Evolutionary conservation across 164 flowering plant species (phyloP).

Genomic region (Kingdonia uniflora): DNA sequence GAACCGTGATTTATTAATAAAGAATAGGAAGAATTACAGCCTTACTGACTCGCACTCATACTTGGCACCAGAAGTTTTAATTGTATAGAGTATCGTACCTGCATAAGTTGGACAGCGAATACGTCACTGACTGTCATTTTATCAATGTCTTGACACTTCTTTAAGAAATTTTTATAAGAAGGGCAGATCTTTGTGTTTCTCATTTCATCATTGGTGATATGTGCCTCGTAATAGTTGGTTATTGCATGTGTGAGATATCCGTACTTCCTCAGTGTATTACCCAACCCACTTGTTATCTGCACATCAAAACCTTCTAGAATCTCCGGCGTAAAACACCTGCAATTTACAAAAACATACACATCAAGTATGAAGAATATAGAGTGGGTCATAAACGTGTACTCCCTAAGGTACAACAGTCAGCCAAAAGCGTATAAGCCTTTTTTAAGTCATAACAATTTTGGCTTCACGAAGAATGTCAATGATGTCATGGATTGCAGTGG

Average conservation of each 20-base stretch:
- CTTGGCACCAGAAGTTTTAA: no score
- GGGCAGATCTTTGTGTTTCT: conserved; percentile 36
- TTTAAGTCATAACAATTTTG: no score
- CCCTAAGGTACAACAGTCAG: no score
- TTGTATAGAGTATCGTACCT: conserved; percentile 37
- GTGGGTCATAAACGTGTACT: no score
- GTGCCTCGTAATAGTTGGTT: conserved; percentile 35
- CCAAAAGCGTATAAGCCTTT: no score
- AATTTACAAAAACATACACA: background rate
- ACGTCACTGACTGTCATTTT: conserved; percentile 89
- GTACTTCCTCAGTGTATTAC: conserved; percentile 70
- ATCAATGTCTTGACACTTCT: conserved; percentile 64
- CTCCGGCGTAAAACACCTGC: conserved; percentile 95
- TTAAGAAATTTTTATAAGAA: conserved; percentile 46
- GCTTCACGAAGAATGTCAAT: no score
- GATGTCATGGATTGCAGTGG: no score
- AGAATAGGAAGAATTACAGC: no score
- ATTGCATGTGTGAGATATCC: conserved; percentile 73
- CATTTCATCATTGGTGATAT: conserved; percentile 15
- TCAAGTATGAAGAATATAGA: no score
- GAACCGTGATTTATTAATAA: no score
- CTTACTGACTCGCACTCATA: no score
- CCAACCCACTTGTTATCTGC: conserved; percentile 74
- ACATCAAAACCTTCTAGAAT: conserved; percentile 96
- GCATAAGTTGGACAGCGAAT: conserved; percentile 88